Evolutionary conservation across 2,329 filamentous ascomycete genomes (phyloP), one percentile per base, ranked within the genome.

Genomic region (Keithomyces neogunnii): DNA sequence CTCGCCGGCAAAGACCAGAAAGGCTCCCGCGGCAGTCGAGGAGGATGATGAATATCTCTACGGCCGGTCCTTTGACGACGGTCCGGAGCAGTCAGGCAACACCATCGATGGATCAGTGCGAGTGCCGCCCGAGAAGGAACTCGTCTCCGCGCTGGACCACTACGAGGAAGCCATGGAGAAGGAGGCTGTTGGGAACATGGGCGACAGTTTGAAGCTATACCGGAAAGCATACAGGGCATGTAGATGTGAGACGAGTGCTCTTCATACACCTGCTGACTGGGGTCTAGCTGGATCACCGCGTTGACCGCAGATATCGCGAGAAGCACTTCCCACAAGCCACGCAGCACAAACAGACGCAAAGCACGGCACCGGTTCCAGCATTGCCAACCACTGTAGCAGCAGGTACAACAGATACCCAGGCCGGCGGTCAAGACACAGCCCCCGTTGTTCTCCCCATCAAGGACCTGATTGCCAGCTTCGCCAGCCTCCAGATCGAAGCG

Each of bases 101-200:
- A 54, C 59, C 5, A 31, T 58, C 3, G 56, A 56, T n/a, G 55
- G 50, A 5, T n/a, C 54, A 5, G 48, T 40, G 8, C 49, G 45
- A 39, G 29, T 49, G 50, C 13, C 51, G 50, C 49, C 44, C 31
- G 61, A 66, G 9, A 66, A 58, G 51, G 68, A 86, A 59, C 87
- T 87, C 4, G 73, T 75, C 28, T 88, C 91, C 9, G 93, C 93
- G 1, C 70, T 99, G 13, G 93, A 97, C 60, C 88, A 96, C 66
- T 97, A 93, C 62, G 93, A 97, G 66, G 82, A 81, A 64, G 93
- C 92, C 3, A 91, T 96, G 51, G 87, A 95, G 69, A 90, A 85
- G 67, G 93, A 99, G 69, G 80, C 78, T 0, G 81, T 87, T 60
- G 93, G 93, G 1, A 93, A 82, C 56, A 75, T 97, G 48, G 90